Evolutionary conservation across 1,139 yeast genomes (phyloP).

Genomic region (Geotrichum histeridarum): DNA sequence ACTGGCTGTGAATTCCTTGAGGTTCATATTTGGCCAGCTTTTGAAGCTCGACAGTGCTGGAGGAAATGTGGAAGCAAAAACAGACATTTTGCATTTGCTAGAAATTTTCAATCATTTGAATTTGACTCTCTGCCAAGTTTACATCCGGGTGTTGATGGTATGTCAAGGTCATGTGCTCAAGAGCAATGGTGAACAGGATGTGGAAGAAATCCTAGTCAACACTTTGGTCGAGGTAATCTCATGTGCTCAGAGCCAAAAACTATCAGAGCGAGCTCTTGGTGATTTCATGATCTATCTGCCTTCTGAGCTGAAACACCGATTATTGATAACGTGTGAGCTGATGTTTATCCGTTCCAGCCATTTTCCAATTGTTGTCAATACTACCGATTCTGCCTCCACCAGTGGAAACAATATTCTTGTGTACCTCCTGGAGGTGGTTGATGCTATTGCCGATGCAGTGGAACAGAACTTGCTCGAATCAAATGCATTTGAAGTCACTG

Average conservation of each 20-base stretch:
- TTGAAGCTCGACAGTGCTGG: conserved; percentile 13
- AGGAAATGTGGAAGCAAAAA: conserved; percentile 9
- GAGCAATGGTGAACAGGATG: background rate
- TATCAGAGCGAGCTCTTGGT: conserved; percentile 30
- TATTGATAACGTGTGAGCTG: conserved; percentile 41
- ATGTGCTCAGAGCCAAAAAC: conserved; percentile 2
- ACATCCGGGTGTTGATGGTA: conserved; percentile 35
- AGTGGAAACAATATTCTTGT: conserved; percentile 23
- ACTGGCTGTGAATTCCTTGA: conserved; percentile 19
- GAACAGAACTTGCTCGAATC: conserved; percentile 24
- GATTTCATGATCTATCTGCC: conserved; percentile 40
- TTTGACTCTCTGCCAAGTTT: conserved; percentile 49
- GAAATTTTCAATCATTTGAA: conserved; percentile 47
- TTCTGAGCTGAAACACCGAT: conserved; percentile 32
- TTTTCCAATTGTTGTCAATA: conserved; percentile 41
- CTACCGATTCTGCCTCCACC: conserved; percentile 10
- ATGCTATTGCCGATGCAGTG: conserved; percentile 31
- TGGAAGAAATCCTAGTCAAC: background rate
- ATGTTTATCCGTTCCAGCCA: conserved; percentile 44
- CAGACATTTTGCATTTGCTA: conserved; percentile 25
- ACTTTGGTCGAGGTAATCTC: conserved; percentile 10
- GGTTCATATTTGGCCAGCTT: conserved; percentile 19
- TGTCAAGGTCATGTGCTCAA: conserved; percentile 2
- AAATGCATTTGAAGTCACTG: conserved; percentile 24
- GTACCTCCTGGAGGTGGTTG: conserved; percentile 30